Base-by-base conservation (phyloP, 2,329 filamentous ascomycete species). In the Nigrospora oryzae region DNA sequence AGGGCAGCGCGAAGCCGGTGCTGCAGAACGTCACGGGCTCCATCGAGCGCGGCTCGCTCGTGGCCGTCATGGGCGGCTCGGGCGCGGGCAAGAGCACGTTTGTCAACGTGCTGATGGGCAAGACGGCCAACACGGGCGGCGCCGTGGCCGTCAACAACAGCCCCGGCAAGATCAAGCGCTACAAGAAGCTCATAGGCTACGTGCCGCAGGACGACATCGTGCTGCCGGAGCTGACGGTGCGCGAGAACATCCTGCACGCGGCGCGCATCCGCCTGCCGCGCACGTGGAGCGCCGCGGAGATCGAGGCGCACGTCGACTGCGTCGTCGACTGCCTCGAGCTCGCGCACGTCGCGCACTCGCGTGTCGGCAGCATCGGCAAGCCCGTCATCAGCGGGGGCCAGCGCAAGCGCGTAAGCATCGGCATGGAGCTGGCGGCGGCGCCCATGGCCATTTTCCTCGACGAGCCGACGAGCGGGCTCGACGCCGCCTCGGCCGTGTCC, bases 131-230 rank as follows among this genome's bases (percentile, higher is more conserved):
- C 47, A 79, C 73, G 1, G 63, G 65, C 1, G 77, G 77, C 3
- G 51, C 63, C 0, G 70, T 77, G 23, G 71, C 69, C 39, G 67
- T 80, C 50, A 81, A 80, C 49, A 71, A 70, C n/a, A 61, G 64
- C 5, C 63, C 69, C 0, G 66, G 69, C 12, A 67, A 67, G 49
- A 65, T 75, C 59, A 66, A 66, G 53, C 62, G 63, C 36, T 80
- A 77, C 57, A 79, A 75, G 57, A 78, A 79, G 54, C 63, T 80
- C 46, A 78, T 81, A 23, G 77, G 77, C 17, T 81, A 79, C 47
- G 77, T 82, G 3, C 77, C 78, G 1, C 77, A 82, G 52, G 75
- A 81, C 49, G 79, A 81, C 54, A 69, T 81, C 23, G 69, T 81
- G 3, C 64, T 80, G 11, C 73, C 76, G 0, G 75, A 82, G 53